phyloP scores from a whole-genome alignment of 1,284 basidiomycete genomes.

The Cutaneotrichosporon spelunceum region DNA sequence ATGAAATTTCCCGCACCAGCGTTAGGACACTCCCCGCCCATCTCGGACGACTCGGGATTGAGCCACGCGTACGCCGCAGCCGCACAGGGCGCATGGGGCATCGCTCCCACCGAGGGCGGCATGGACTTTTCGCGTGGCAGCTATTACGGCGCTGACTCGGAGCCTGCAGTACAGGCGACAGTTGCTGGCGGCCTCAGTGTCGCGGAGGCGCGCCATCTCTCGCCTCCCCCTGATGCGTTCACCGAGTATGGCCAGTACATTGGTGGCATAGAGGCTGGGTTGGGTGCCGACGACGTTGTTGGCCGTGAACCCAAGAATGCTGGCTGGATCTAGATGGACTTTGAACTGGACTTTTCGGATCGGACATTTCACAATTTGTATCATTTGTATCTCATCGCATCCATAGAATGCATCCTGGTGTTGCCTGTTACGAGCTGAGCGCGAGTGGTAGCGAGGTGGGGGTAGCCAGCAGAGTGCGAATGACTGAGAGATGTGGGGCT shows the following conservation, averaged over 20 bases:
- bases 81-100: constrained; percentile 33
- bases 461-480: no score
- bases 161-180: background rate
- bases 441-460: no score
- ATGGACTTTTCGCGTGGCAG: constrained; percentile 12
- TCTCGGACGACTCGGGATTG: constrained; percentile 7
- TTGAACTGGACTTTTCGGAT: background rate
- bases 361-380: background rate
- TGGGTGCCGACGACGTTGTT: background rate
- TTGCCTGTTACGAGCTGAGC: background rate
- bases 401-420: background rate
- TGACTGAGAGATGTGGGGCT: no score
- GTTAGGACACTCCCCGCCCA: background rate
- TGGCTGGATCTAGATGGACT: background rate
- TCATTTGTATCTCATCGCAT: background rate
- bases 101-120: constrained; percentile 32
- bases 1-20: constrained; percentile 6
- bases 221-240: constrained; percentile 35
- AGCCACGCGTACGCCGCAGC: constrained; percentile 16
- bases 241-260: constrained; percentile 32
- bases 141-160: background rate
- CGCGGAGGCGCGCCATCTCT: background rate
- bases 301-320: background rate
- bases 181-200: background rate
- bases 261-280: constrained; percentile 1